A percentile compares a stretch with the other conserved stretches of the same genome.
These are phyloP conservation scores for Epichloe bromicola DNA, from an alignment of 2,329 filamentous ascomycete species.

Conservation along the genomic window DNA sequence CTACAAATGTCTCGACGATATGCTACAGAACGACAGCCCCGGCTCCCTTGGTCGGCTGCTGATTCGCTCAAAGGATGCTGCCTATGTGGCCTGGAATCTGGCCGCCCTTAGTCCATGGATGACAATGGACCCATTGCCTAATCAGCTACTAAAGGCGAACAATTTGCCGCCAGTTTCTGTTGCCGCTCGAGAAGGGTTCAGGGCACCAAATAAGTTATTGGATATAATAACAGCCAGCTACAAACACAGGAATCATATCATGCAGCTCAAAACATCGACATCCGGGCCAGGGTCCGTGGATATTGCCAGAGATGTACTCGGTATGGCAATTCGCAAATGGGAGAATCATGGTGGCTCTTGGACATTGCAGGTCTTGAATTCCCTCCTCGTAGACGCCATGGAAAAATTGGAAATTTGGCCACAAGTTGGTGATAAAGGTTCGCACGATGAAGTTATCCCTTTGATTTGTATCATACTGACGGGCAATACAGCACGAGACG, in stretches of 20 bases:
- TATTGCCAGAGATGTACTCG: conserved; percentile 48
- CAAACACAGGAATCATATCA: conserved; percentile 50
- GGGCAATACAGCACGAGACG: conserved; percentile 25
- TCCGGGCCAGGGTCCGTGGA: conserved; percentile 31
- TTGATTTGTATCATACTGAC: background rate
- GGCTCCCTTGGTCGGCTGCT: conserved; percentile 41
- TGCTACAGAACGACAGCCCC: conserved; percentile 31
- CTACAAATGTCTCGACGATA: conserved; percentile 48
- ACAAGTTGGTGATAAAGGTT: conserved; percentile 18
- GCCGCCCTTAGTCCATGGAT: conserved; percentile 65
- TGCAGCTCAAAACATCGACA: conserved; percentile 43
- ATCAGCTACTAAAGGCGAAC: conserved; percentile 32
- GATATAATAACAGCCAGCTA: conserved; percentile 54
- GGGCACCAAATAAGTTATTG: conserved; percentile 61
- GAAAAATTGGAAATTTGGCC: conserved; percentile 23
- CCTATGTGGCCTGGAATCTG: conserved; percentile 66
- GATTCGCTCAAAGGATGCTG: conserved; percentile 48
- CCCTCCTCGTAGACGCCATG: conserved; percentile 51
- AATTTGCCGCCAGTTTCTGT: conserved; percentile 36
- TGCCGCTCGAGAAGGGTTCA: conserved; percentile 64
- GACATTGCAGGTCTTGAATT: conserved; percentile 57
- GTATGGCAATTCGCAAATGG: conserved; percentile 64
- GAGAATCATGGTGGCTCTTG: conserved; percentile 50
- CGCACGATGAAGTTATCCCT: background rate
- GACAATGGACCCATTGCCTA: conserved; percentile 29